Conservation (phyloP, 2,329 filamentous ascomycete species). For the Fusarium devonianum region DNA sequence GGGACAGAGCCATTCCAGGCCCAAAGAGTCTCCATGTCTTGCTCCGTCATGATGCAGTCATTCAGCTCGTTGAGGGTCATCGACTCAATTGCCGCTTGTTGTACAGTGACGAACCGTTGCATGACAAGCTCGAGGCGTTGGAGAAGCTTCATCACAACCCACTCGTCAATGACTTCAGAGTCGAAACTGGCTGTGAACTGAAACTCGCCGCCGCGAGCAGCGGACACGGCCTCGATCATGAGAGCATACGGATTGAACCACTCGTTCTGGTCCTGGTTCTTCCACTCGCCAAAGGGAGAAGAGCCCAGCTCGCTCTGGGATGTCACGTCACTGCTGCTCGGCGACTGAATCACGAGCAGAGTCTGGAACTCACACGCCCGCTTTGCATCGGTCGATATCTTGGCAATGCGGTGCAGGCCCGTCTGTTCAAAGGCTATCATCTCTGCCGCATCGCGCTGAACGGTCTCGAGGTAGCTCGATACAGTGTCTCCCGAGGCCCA, state of each 20-base stretch:
- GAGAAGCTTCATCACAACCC: not conserved
- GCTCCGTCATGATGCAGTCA: not conserved
- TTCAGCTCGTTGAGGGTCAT: not conserved
- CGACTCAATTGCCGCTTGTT: not conserved
- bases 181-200: not conserved
- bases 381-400: not conserved
- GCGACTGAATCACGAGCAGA: not conserved
- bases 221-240: not conserved
- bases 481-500: not conserved
- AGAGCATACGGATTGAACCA: slow-evolving; percentile 1
- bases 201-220: not conserved
- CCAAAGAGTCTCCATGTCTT: not conserved
- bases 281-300: not conserved
- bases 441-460: not conserved
- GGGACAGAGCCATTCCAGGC: not conserved
- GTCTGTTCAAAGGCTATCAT: not conserved
- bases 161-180: not conserved
- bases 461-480: not conserved
- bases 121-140: not conserved
- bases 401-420: not conserved
- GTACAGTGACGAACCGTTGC: not conserved
- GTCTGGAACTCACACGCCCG: slow-evolving; percentile 4
- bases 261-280: not conserved
- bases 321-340: not conserved
- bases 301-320: not conserved